A percentile compares a stretch with the other conserved stretches of the same genome.
Evolutionary conservation across 306 rosid species (phyloP).

Genomic region (Delonix regia): DNA sequence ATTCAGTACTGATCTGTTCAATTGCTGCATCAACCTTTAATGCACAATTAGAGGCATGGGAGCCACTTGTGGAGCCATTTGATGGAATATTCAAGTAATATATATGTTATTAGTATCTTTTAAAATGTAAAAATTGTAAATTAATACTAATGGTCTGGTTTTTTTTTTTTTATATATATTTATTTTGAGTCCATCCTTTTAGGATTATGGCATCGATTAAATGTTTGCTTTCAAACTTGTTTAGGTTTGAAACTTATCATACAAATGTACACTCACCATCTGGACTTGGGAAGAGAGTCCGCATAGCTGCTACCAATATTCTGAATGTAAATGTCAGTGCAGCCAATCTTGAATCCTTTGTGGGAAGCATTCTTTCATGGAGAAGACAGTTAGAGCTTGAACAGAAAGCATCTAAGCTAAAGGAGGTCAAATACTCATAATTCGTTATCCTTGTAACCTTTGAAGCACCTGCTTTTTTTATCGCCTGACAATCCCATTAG

Average conservation of each 20-base stretch:
- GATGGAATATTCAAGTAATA: constrained; percentile 97
- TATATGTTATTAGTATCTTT: constrained; percentile 4
- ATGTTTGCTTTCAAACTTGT: constrained; percentile 40
- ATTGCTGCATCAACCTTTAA: constrained; percentile 97
- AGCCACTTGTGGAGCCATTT: constrained; percentile 94
- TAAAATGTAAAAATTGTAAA: not conserved
- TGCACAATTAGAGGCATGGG: constrained; percentile 97
- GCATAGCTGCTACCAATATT: constrained; percentile 85
- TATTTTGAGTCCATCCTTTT: constrained; percentile 23
- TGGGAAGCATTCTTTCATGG: constrained; percentile 86
- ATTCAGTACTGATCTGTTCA: constrained; percentile 90
- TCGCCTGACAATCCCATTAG: constrained; percentile 34
- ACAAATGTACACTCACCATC: constrained; percentile 57
- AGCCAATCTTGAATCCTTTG: constrained; percentile 76
- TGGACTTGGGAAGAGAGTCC: constrained; percentile 81
- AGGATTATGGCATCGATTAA: constrained; percentile 10
- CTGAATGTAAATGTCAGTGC: constrained; percentile 90
- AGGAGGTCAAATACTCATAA: constrained; percentile 54
- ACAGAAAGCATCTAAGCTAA: constrained; percentile 68
- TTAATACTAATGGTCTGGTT: not conserved
- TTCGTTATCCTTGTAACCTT: constrained; percentile 33
- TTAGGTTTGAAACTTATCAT: constrained; percentile 91
- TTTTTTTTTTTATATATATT: constrained; percentile 28
- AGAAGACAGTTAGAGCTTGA: constrained; percentile 88
- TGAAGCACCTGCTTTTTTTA: constrained; percentile 12